Evolutionary conservation across 192 early-diverging fungal species (phyloP).

Genomic region (Oehlia diaphana): DNA sequence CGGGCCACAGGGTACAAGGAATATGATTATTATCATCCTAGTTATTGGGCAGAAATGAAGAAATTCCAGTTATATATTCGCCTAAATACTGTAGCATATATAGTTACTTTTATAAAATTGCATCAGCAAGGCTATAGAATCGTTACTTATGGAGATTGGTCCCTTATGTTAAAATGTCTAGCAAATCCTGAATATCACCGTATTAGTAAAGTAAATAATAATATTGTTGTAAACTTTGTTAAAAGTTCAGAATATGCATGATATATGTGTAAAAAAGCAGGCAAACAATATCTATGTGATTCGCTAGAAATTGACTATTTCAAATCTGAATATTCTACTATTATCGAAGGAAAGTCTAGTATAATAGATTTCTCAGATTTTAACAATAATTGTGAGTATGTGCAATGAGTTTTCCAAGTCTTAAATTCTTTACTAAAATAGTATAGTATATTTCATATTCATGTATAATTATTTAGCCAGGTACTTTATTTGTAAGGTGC

Average conservation of each 20-base stretch:
- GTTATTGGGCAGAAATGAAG: not conserved
- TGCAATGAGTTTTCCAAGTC: not conserved
- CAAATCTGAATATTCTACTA: not conserved
- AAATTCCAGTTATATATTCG: not conserved
- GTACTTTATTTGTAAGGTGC: too few species aligned
- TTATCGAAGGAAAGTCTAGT: not conserved
- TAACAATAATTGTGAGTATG: not conserved
- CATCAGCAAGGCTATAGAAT: not conserved
- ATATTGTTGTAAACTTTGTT: not conserved
- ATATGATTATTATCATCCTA: not conserved
- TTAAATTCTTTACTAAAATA: too few species aligned
- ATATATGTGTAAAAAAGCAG: not conserved
- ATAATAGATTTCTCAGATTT: not conserved
- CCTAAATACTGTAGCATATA: too few species aligned
- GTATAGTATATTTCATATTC: too few species aligned
- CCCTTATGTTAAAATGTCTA: not conserved
- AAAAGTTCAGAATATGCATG: not conserved
- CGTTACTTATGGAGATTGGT: not conserved
- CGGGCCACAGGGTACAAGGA: not conserved
- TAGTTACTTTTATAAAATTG: too few species aligned
- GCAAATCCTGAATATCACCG: constrained; percentile 1
- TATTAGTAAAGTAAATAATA: not conserved
- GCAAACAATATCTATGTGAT: constrained; percentile 2
- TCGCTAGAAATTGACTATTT: constrained; percentile 6
- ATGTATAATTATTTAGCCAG: too few species aligned